These are phyloP conservation scores for Aspergillus brasiliensis DNA, from an alignment of 2,329 filamentous ascomycete genomes.

Conservation along the genomic window DNA sequence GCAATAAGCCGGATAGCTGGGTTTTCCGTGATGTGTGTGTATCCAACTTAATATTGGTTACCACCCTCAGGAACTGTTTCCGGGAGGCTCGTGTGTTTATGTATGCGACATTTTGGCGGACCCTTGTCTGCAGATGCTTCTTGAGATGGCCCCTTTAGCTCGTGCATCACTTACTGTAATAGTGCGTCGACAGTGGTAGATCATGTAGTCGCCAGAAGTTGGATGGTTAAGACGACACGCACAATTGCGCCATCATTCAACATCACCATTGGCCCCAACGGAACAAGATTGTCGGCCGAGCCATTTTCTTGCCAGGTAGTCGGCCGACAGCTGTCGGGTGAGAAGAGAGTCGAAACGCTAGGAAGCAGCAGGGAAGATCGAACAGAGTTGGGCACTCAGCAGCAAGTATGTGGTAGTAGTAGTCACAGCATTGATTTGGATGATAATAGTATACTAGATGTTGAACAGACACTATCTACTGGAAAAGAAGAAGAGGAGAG, in stretches of 20 bases:
- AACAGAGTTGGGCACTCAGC: not conserved
- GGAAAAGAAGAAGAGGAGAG: not conserved
- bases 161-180: not conserved
- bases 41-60: too few relatives aligned
- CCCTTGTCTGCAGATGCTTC: not conserved
- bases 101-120: not conserved
- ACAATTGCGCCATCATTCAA: conserved; percentile 36
- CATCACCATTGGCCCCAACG: conserved; percentile 31
- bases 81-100: not conserved
- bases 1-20: too few relatives aligned
- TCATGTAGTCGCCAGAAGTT: not conserved
- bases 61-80: too few relatives aligned
- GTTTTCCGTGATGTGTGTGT: too few relatives aligned
- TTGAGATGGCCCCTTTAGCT: not conserved
- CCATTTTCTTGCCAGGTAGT: conserved; percentile 15
- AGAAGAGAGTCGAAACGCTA: not conserved
- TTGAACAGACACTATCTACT: not conserved
- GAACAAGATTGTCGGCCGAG: conserved; percentile 27
- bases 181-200: not conserved
- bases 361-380: not conserved
- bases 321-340: conserved; percentile 27
- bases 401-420: not conserved
- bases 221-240: conserved; percentile 14
- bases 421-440: not conserved
- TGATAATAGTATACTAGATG: too few relatives aligned